Evolutionary conservation across 2,329 filamentous ascomycete species (phyloP), one percentile per base, ranked within the genome.

Genomic region (Fusarium sarcochroum): DNA sequence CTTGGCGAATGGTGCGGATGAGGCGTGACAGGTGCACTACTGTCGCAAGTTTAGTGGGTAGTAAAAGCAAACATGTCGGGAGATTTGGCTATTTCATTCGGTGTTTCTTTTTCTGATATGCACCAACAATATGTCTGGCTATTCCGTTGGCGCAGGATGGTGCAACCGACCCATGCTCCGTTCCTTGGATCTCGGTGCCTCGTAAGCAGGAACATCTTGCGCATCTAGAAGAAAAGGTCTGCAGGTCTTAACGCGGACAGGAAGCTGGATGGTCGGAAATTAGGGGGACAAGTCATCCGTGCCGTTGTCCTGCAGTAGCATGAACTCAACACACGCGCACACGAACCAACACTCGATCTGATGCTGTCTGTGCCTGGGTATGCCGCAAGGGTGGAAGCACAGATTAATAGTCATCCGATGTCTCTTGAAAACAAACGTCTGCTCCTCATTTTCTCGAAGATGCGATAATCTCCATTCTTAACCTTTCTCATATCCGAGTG

Each of bases 351-450:
- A 42, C 27, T 32, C 44, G 41, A 59, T 34, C 38, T 23, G 32
- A 37, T 48, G 34, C 25, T 15, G 27, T 18, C 20, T 41, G 48
- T 30, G 45, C 17, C n/a, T 48, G 45, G 23, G 41, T 35, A 58
- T 27, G 49, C 23, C 49, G 34, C 45, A 44, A 52, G 41, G 46
- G 38, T 45, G 41, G 37, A 27, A 46, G 17, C 13, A 38, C 13
- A 45, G 25, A 45, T 63, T 56, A 63, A 66, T 54, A 56, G 23
- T 30, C 50, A 48, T 55, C 41, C 18, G 5, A 30, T 48, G 35
- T 23, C 50, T 45, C 46, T 54, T 55, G 18, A 52, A 37, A 42
- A 35, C 5, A 37, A 42, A 35, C 5, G 13, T 50, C 37, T 41
- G 11, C 38, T 46, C n/a, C 20, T 15, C 25, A 23, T 23, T 23